Conservation (phyloP, 495 filamentous ascomycete genomes). For the Elaphomyces granulatus region DNA sequence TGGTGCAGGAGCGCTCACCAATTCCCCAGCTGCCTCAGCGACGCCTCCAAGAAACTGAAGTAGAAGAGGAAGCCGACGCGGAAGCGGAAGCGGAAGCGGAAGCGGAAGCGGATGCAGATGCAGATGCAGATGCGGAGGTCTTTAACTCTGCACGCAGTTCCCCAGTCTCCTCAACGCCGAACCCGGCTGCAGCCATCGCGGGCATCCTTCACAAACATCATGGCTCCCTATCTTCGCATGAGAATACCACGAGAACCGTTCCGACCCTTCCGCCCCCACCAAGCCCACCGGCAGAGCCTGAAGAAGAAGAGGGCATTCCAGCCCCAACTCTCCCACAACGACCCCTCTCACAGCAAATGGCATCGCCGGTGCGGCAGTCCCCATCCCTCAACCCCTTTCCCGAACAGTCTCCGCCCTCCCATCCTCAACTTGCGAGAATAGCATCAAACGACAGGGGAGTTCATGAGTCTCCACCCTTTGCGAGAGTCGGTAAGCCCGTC, state of each 20-base stretch:
- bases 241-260: constrained; percentile 19
- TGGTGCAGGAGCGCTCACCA: constrained; percentile 2
- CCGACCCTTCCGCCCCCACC: constrained; percentile 28
- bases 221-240: constrained; percentile 15
- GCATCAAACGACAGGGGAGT: constrained; percentile 26
- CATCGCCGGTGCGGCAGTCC: constrained; percentile 35
- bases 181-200: constrained; percentile 58
- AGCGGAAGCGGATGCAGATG: constrained; percentile 13
- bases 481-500: constrained; percentile 31
- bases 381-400: constrained; percentile 11
- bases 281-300: constrained; percentile 28
- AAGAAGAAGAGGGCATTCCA: constrained; percentile 44
- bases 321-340: constrained; percentile 54
- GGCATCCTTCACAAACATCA: constrained; percentile 49
- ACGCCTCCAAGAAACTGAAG: background rate
- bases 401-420: constrained; percentile 14
- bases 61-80: background rate
- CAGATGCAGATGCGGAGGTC: constrained; percentile 8
- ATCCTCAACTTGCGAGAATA: constrained; percentile 10
- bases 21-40: constrained; percentile 13
- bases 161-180: constrained; percentile 31
- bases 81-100: constrained; percentile 3
- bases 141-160: constrained; percentile 12
- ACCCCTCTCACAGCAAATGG: constrained; percentile 44
- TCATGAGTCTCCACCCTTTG: constrained; percentile 44